Percentiles rank a stretch among this genome's conserved stretches.
These are phyloP conservation scores for Penicillium sp. DNA, from an alignment of 2,329 filamentous ascomycete genomes.

Conservation along the genomic window DNA sequence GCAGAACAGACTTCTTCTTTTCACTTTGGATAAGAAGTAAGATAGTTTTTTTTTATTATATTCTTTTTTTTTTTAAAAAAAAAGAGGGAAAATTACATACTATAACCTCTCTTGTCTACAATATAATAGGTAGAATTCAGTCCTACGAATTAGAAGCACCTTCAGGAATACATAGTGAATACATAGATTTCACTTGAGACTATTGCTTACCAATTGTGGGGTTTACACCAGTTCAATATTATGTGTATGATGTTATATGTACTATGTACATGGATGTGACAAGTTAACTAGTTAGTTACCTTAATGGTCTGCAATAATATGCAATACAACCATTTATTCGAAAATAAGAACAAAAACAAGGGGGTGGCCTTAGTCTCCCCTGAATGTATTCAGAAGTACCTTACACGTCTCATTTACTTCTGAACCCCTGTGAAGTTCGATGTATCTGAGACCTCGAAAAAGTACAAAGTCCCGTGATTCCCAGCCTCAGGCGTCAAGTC, in stretches of 20 bases:
- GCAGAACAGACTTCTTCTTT: background rate
- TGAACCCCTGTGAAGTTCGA: too few species aligned
- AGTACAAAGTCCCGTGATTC: constrained; percentile 1
- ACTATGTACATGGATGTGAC: too few species aligned
- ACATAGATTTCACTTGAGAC: too few species aligned
- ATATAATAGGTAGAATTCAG: too few species aligned
- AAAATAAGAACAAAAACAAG: background rate
- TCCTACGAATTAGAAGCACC: too few species aligned
- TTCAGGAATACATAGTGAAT: too few species aligned
- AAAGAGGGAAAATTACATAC: background rate
- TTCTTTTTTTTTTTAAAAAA: background rate
- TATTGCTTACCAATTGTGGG: too few species aligned
- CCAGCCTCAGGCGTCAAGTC: background rate
- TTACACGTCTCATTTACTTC: background rate
- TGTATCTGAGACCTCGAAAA: too few species aligned
- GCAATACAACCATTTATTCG: background rate
- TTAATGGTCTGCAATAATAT: background rate
- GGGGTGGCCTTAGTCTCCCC: background rate
- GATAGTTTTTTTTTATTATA: background rate
- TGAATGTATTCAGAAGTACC: background rate
- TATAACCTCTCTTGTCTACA: background rate
- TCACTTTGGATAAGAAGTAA: background rate
- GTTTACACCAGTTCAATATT: too few species aligned
- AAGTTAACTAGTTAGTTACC: too few species aligned
- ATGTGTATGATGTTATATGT: too few species aligned